Evolutionary conservation across 2,329 filamentous ascomycete species (phyloP).

Genomic region (Aureobasidium melanogenum): DNA sequence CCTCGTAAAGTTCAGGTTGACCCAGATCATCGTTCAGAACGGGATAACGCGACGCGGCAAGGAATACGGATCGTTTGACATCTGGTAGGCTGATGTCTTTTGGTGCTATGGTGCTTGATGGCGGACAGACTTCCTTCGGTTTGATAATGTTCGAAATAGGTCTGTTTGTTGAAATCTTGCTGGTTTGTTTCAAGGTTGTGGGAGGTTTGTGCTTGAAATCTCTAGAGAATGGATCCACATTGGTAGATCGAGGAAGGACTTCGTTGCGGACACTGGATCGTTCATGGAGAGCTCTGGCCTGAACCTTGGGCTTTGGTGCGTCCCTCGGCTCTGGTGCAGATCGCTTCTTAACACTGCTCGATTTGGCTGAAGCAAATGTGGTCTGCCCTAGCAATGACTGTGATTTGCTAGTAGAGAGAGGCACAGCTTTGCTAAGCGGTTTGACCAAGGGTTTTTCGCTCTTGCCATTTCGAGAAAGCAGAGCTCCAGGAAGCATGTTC

Average conservation of each 20-base stretch:
- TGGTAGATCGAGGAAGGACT: neutral
- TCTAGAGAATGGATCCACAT: neutral
- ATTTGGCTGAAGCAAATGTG: neutral
- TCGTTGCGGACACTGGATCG: neutral
- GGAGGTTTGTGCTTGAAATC: neutral
- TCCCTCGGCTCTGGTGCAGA: neutral
- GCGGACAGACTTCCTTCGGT: neutral
- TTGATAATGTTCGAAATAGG: neutral
- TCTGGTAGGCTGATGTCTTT: slow-evolving; percentile 12
- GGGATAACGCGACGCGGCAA: slow-evolving; percentile 33
- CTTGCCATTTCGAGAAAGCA: neutral
- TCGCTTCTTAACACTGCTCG: slow-evolving; percentile 1
- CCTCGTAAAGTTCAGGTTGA: slow-evolving; percentile 52
- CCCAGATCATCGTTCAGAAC: slow-evolving; percentile 46
- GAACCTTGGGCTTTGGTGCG: slow-evolving; percentile 4
- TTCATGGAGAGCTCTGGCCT: slow-evolving; percentile 1
- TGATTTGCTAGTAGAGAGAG: neutral
- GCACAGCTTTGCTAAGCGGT: neutral
- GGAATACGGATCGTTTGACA: slow-evolving; percentile 21
- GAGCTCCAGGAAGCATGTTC: slow-evolving; percentile 46
- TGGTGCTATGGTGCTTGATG: neutral
- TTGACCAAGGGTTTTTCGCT: neutral
- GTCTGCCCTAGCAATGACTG: neutral
- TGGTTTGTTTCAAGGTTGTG: neutral
- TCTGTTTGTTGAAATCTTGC: neutral